phyloP scores from a whole-genome alignment of 257 asterid genomes.

The Plectranthus barbatus region DNA sequence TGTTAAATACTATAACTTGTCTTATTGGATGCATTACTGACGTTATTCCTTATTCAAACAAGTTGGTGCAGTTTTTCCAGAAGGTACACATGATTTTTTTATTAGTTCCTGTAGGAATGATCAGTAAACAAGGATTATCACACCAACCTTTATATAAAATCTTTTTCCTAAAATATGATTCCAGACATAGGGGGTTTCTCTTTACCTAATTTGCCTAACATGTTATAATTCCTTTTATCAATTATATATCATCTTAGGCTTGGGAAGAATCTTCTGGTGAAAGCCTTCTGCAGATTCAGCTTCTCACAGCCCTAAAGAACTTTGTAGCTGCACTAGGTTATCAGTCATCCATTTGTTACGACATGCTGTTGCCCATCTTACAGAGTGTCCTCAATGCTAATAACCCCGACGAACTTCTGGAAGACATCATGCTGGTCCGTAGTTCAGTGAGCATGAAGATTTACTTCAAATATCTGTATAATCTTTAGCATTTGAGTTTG shows the following conservation, averaged over 20 bases:
- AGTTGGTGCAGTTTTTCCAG: slow-evolving; percentile 73
- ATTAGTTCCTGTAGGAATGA: slow-evolving; percentile 3
- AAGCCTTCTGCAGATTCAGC: slow-evolving; percentile 99
- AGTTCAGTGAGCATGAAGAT: background rate
- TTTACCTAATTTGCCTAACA: background rate
- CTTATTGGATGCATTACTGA: slow-evolving; percentile 71
- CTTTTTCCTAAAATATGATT: background rate
- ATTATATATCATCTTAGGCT: slow-evolving; percentile 39
- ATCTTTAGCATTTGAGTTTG: background rate
- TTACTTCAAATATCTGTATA: background rate
- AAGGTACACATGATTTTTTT: slow-evolving; percentile 46
- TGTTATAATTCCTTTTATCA: slow-evolving; percentile 9
- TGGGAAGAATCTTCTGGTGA: slow-evolving; percentile 97
- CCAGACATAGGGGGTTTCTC: background rate
- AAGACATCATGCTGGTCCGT: slow-evolving; percentile 89
- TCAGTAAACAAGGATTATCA: background rate
- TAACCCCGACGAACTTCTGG: slow-evolving; percentile 95
- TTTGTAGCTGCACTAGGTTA: slow-evolving; percentile 81
- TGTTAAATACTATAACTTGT: slow-evolving; percentile 71
- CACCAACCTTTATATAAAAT: background rate
- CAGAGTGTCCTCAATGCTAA: slow-evolving; percentile 50
- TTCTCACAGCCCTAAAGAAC: slow-evolving; percentile 83
- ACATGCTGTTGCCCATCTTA: slow-evolving; percentile 74
- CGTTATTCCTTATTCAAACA: slow-evolving; percentile 67
- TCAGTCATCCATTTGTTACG: slow-evolving; percentile 77